phyloP scores from a whole-genome alignment of 441 rosid genomes.

The Melianthus villosus region DNA sequence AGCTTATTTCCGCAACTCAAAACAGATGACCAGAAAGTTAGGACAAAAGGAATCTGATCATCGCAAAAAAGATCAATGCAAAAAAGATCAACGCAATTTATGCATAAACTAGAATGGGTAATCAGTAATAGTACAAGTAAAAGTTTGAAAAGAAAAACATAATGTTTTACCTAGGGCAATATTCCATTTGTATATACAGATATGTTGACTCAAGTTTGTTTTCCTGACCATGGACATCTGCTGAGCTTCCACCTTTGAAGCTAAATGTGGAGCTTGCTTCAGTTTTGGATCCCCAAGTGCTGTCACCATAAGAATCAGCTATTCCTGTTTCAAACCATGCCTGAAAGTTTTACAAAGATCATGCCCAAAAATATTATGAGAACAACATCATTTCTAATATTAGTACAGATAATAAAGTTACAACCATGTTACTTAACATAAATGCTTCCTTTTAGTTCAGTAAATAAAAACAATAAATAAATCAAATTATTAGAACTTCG shows the following conservation, averaged over 20 bases:
- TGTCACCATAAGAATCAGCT: conserved; percentile 45
- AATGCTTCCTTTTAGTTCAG: too few species aligned
- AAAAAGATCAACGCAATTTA: too few species aligned
- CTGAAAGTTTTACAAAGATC: conserved; percentile 36
- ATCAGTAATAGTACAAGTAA: background rate
- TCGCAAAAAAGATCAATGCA: too few species aligned
- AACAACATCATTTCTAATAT: background rate
- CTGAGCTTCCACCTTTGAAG: conserved; percentile 33
- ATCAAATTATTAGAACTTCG: too few species aligned
- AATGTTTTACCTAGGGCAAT: conserved; percentile 90
- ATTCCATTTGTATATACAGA: conserved; percentile 95
- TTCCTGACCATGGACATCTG: conserved; percentile 46
- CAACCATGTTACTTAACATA: too few species aligned
- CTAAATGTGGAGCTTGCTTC: conserved; percentile 57
- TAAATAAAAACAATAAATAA: too few species aligned
- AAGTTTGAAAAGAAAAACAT: conserved; percentile 2
- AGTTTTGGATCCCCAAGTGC: conserved; percentile 59
- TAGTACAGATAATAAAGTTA: too few species aligned
- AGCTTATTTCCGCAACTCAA: too few species aligned
- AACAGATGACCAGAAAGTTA: too few species aligned
- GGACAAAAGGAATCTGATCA: too few species aligned
- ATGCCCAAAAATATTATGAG: conserved; percentile 7
- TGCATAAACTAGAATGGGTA: too few species aligned
- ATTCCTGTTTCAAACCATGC: conserved; percentile 96
- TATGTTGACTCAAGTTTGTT: conserved; percentile 62